Evolutionary conservation across 1,284 basidiomycete genomes (phyloP), one percentile per base, ranked within the genome.

Genomic region (Wallemia hederae): DNA sequence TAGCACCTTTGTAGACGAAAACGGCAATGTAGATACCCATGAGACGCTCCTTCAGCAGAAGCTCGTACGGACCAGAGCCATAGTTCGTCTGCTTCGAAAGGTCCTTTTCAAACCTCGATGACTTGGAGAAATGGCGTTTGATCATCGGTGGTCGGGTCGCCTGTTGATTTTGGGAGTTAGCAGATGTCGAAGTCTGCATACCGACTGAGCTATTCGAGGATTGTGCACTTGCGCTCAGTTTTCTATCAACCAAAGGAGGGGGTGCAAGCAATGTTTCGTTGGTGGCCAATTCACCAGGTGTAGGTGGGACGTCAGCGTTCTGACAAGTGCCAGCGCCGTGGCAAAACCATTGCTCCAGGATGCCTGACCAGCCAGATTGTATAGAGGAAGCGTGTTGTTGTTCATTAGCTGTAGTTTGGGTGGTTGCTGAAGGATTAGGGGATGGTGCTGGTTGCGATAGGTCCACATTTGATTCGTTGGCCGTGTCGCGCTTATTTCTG

Each of bases 31-130:
- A 89, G 58, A 89, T 78, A 0, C 87, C 87, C 83, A 90, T 85
- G 73, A 91, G 76, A 15, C 87, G 76, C 65, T 90, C 85, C 69
- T 91, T 91, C 60, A 78, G 76, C 24, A 89, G 73, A 15, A 88
- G 73, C 66, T 83, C 76, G 66, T 91, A 91, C 2, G 85, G 85
- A 0, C 80, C 81, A 1, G 63, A 62, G 2, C 67, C 59, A 17
- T 34, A 58, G 25, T 14, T 24, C 3, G 24, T 24, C 24, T 31
- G 60, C 28, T 29, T 55, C 25, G 25, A 25, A 27, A 29, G 55
- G 24, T 27, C 49, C 11, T 27, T n/a, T 27, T 56, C 49, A n/a
- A 33, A 27, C 55, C n/a, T 7, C 24, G 60, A 61, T 25, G 24
- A 27, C 29, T 55, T 24, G 33, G 33, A 19, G 55, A 34, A 27